Evolutionary conservation across 1,284 basidiomycete species (phyloP).

Genomic region (Quambalaria eucalypti): DNA sequence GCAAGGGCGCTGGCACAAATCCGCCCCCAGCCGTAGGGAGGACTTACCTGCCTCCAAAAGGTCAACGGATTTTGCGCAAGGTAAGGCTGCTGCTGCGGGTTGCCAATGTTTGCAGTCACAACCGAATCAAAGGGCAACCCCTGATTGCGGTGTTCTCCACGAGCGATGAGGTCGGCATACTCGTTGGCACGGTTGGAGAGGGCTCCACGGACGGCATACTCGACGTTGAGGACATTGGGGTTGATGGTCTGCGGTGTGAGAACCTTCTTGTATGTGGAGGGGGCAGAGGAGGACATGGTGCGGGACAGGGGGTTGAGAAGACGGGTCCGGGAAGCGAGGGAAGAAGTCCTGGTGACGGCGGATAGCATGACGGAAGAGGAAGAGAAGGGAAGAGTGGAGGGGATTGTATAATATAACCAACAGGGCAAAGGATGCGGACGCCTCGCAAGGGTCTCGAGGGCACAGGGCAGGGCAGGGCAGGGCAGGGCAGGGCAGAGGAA

Average conservation of each 20-base stretch:
- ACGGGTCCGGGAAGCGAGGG: too few relatives aligned
- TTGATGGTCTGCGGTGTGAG: slow-evolving; percentile 54
- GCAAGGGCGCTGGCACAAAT: not conserved
- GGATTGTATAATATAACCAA: too few relatives aligned
- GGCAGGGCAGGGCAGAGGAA: too few relatives aligned
- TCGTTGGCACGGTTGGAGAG: slow-evolving; percentile 84
- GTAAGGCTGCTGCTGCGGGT: slow-evolving; percentile 82
- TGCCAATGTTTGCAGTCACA: slow-evolving; percentile 94
- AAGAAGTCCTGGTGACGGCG: too few relatives aligned
- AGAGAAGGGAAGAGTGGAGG: too few relatives aligned
- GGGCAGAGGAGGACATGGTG: slow-evolving; percentile 17
- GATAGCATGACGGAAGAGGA: too few relatives aligned
- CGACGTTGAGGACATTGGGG: slow-evolving; percentile 72
- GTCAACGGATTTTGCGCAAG: slow-evolving; percentile 88
- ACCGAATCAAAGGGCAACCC: slow-evolving; percentile 74
- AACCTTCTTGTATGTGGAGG: slow-evolving; percentile 48
- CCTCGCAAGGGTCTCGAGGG: too few relatives aligned
- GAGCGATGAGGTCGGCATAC: slow-evolving; percentile 49
- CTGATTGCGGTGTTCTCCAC: slow-evolving; percentile 49
- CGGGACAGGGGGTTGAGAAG: too few relatives aligned
- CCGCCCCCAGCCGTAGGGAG: slow-evolving; percentile 51
- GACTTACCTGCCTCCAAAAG: slow-evolving; percentile 84
- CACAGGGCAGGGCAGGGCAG: too few relatives aligned
- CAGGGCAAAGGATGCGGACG: too few relatives aligned
- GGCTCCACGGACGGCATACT: slow-evolving; percentile 95